Evolutionary conservation across 495 filamentous ascomycete genomes (phyloP).

Genomic region (Saxispiralis lemnorum): DNA sequence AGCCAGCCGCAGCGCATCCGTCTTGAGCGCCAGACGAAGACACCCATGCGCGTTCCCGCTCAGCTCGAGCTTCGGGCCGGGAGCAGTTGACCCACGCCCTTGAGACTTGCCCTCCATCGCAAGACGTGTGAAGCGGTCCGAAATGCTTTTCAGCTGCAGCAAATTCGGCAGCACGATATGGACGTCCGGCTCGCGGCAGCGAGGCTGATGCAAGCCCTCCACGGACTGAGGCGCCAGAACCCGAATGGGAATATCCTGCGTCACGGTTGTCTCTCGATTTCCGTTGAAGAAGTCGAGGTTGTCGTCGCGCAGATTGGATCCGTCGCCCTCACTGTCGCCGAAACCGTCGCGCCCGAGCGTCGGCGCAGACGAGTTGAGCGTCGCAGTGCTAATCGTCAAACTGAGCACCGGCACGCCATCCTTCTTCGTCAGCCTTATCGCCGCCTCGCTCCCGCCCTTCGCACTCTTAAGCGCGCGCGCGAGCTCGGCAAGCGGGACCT

Average conservation of each 20-base stretch:
- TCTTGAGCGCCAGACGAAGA: slow-evolving; percentile 52
- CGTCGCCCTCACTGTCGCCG: slow-evolving; percentile 5
- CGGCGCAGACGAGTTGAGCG: slow-evolving; percentile 22
- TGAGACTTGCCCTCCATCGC: slow-evolving; percentile 26
- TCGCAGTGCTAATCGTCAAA: slow-evolving; percentile 62
- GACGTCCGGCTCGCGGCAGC: slow-evolving; percentile 78
- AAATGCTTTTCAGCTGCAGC: slow-evolving; percentile 70
- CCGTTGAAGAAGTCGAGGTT: slow-evolving; percentile 36
- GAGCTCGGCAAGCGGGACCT: slow-evolving; percentile 66
- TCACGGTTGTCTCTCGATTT: slow-evolving; percentile 60
- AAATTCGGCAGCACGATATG: slow-evolving; percentile 78
- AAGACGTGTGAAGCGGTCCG: slow-evolving; percentile 82
- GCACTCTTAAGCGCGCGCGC: slow-evolving; percentile 77
- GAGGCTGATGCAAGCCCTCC: slow-evolving; percentile 73
- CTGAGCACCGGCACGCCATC: slow-evolving; percentile 67
- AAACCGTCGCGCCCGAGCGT: slow-evolving; percentile 19
- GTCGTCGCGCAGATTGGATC: slow-evolving; percentile 5
- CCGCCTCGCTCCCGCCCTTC: slow-evolving; percentile 52
- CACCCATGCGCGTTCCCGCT: slow-evolving; percentile 85
- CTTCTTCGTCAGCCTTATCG: slow-evolving; percentile 81
- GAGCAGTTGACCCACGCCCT: slow-evolving; percentile 9
- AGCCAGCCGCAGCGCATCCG: slow-evolving; percentile 64
- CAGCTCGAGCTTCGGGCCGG: slow-evolving; percentile 52
- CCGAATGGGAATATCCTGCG: slow-evolving; percentile 89
- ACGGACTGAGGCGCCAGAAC: slow-evolving; percentile 66